Percentiles rank a stretch among this genome's conserved stretches.
Conservation (phyloP, 2,329 filamentous ascomycete genomes). For the Simplicillium sp. region DNA sequence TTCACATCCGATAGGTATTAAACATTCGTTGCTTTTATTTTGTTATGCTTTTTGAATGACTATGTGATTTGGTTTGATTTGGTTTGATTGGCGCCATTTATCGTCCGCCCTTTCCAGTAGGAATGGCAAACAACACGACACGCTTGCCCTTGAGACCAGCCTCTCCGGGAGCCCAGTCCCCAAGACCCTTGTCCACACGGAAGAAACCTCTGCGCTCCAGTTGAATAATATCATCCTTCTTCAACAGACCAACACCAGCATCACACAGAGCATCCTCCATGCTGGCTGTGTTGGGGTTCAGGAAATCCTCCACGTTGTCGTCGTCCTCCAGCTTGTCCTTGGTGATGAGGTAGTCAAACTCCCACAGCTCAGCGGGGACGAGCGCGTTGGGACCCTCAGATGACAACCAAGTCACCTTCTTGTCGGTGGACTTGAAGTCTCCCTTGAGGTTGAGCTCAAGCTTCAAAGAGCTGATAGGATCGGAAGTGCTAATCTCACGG, state of each 20-base stretch:
- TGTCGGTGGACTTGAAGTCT: constrained; percentile 89
- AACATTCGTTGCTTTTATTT: no score
- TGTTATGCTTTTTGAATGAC: no score
- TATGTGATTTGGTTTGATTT: background rate
- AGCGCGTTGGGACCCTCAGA: constrained; percentile 60
- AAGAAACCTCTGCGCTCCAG: constrained; percentile 91
- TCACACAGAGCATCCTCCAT: constrained; percentile 71
- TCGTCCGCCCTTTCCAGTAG: constrained; percentile 41
- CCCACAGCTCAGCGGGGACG: constrained; percentile 75
- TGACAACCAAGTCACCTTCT: constrained; percentile 94
- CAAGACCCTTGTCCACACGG: constrained; percentile 62
- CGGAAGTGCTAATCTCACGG: constrained; percentile 49
- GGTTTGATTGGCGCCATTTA: constrained; percentile 11
- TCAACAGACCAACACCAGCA: constrained; percentile 66
- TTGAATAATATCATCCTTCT: constrained; percentile 87
- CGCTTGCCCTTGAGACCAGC: constrained; percentile 37
- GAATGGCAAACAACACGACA: constrained; percentile 47
- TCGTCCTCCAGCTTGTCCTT: constrained; percentile 92
- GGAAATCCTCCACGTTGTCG: constrained; percentile 73
- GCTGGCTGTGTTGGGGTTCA: constrained; percentile 68
- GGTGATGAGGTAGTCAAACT: constrained; percentile 90
- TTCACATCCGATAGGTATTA: no score
- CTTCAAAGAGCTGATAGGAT: constrained; percentile 53
- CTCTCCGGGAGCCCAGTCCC: constrained; percentile 38
- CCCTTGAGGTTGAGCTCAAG: constrained; percentile 85